These are phyloP conservation scores for Pseudogymnoascus sp. DNA, from an alignment of 2,329 filamentous ascomycete species.

Conservation along the genomic window DNA sequence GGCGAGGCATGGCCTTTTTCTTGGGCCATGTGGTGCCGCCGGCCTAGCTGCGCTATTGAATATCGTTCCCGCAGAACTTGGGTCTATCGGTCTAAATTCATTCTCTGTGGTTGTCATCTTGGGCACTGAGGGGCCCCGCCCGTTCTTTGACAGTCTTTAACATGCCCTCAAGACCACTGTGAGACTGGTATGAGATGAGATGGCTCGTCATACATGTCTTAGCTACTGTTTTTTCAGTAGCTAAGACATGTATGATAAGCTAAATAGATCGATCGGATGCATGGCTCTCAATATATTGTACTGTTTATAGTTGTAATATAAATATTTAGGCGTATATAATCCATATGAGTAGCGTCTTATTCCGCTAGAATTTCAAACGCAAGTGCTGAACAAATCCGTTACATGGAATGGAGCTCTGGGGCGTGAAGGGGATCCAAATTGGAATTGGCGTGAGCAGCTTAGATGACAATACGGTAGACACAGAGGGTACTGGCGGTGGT, in stretches of 20 bases:
- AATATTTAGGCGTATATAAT: no score
- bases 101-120: conserved; percentile 56
- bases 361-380: no score
- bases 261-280: neutral
- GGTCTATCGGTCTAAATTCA: conserved; percentile 25
- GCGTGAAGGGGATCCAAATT: no score
- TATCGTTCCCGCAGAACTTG: neutral
- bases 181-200: neutral
- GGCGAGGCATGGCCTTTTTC: conserved; percentile 28
- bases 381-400: no score
- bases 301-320: neutral
- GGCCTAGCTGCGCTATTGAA: conserved; percentile 44
- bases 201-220: neutral
- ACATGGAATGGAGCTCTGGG: no score
- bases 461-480: no score
- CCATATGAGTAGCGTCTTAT: no score
- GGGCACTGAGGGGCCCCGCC: conserved; percentile 54
- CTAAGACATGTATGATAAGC: neutral
- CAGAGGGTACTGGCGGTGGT: no score
- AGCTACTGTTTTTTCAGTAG: neutral
- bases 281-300: neutral
- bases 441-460: no score
- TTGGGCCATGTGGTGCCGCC: conserved; percentile 43
- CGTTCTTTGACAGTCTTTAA: conserved; percentile 32
- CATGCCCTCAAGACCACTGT: neutral